Evolutionary conservation across 2,329 filamentous ascomycete species (phyloP), one percentile per base, ranked within the genome.

Genomic region (Arthrobotrys megalospora): DNA sequence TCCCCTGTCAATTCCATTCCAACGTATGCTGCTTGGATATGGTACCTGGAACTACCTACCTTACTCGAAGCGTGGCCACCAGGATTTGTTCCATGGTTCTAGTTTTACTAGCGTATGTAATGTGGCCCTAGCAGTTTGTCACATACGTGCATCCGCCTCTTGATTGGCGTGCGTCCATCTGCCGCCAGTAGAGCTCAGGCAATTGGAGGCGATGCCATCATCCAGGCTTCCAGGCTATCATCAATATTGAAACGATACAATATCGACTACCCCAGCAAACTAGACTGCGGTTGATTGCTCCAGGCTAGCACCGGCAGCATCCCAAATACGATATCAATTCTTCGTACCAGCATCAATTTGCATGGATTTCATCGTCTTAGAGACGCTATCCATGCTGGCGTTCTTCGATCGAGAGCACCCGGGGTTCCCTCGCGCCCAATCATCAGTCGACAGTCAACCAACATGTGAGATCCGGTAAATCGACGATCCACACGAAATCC

Each of bases 51-150:
- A 67, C 58, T 67, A 67, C 70, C 52, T 75, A 62, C 53, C 45
- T 65, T 16, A 36, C 47, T 36, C n/a, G 32, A 38, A 60, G 68
- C 58, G 55, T 66, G 69, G 60, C 19, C 62, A 36, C 48, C 24
- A 50, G 70, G 69, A 60, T 73, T 24, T 24, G 69, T 62, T 67
- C 63, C 63, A 75, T 62, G 70, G 60, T 75, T 67, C 70, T 45
- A 60, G 52, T 60, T 67, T 45, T 64, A 55, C 66, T 70, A 52
- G 58, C 21, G 60, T 47, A 60, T 52, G 63, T 62, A 45, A 19
- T 52, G 47, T 75, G 50, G 38, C 38, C 63, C 38, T 38, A 75
- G 62, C 62, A 75, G 10, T 53, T 53, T 53, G 52, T 75, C 48
- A 62, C 48, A 50, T 52, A 50, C 24, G 8, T 36, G 28, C 14